These are phyloP conservation scores for Podospora sp. DNA, from an alignment of 495 filamentous ascomycete genomes.

Conservation along the genomic window DNA sequence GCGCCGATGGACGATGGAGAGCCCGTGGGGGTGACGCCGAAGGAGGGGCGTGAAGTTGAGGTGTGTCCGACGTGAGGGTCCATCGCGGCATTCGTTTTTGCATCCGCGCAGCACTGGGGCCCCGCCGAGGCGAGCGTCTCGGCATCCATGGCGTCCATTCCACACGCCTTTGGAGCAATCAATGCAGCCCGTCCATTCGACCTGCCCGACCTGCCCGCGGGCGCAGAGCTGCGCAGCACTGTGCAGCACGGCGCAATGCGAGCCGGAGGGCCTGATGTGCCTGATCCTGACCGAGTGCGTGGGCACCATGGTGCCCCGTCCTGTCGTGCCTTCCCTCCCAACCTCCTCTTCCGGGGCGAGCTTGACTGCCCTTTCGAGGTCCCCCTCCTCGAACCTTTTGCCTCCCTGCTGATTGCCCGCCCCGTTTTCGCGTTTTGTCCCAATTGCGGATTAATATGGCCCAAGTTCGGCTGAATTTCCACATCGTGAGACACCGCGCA, in stretches of 20 bases:
- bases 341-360: background rate
- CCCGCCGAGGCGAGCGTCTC: background rate
- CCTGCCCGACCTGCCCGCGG: background rate
- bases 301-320: background rate
- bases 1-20: conserved; percentile 5
- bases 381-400: background rate
- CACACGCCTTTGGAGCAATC: background rate
- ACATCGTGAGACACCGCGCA: conserved; percentile 11
- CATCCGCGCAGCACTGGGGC: conserved; percentile 13
- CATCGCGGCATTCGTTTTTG: conserved; percentile 8
- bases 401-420: background rate
- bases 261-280: background rate
- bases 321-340: background rate
- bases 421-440: background rate
- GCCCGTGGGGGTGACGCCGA: conserved; percentile 9
- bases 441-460: conserved; percentile 15
- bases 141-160: background rate
- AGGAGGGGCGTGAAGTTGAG: background rate
- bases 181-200: background rate
- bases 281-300: background rate
- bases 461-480: conserved; percentile 19
- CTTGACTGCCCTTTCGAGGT: background rate
- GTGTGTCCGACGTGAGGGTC: background rate
- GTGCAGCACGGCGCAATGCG: background rate
- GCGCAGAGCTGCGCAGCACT: conserved; percentile 6